A percentile compares a stretch with the other conserved stretches of the same genome.
These are phyloP conservation scores for Onygenales sp. DNA, from an alignment of 2,329 filamentous ascomycete genomes.

Conservation along the genomic window DNA sequence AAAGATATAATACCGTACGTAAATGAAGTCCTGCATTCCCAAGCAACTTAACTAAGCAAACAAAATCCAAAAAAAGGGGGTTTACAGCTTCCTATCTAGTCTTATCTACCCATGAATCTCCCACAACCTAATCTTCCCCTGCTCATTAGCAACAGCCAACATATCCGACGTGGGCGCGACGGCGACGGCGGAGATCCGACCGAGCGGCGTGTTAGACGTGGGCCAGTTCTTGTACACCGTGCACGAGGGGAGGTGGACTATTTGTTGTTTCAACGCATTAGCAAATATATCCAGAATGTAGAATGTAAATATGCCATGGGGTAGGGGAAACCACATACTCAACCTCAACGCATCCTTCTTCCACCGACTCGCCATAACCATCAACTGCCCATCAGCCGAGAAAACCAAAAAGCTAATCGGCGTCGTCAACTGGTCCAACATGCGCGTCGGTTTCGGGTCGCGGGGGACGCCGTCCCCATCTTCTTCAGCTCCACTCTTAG, in stretches of 20 bases:
- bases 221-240: slow-evolving; percentile 98
- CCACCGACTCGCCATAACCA: slow-evolving; percentile 76
- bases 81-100: slow-evolving; percentile 1
- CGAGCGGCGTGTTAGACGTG: slow-evolving; percentile 78
- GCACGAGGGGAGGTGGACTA: slow-evolving; percentile 79
- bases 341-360: slow-evolving; percentile 82
- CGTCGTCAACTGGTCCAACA: slow-evolving; percentile 79
- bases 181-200: slow-evolving; percentile 66
- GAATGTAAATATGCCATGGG: background rate
- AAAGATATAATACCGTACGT: too few relatives aligned
- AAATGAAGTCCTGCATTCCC: too few relatives aligned
- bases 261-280: background rate
- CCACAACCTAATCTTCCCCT: slow-evolving; percentile 82
- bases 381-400: slow-evolving; percentile 77
- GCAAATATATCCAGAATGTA: background rate
- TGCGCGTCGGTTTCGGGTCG: slow-evolving; percentile 61
- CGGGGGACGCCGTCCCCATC: slow-evolving; percentile 45
- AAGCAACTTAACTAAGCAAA: too few relatives aligned
- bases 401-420: slow-evolving; percentile 72
- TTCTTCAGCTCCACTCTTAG: slow-evolving; percentile 13
- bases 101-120: slow-evolving; percentile 61
- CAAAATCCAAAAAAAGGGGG: background rate
- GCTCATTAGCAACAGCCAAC: slow-evolving; percentile 79
- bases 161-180: slow-evolving; percentile 58
- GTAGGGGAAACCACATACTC: slow-evolving; percentile 22